A percentile compares a stretch with the other conserved stretches of the same genome.
These are phyloP conservation scores for Venturiaceae sp. DNA, from an alignment of 2,329 filamentous ascomycete species.

Conservation along the genomic window DNA sequence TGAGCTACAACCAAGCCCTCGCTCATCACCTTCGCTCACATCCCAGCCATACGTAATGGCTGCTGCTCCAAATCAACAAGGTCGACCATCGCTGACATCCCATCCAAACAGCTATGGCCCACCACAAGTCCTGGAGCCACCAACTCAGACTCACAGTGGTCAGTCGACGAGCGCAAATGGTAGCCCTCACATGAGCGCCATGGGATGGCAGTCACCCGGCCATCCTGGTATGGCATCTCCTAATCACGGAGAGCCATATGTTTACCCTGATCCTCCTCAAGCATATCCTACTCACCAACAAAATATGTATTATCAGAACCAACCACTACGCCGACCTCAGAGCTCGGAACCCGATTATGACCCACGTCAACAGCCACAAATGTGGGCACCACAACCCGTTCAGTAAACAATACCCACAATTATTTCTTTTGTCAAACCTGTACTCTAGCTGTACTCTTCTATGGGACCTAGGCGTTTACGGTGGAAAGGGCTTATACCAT, in stretches of 20 bases:
- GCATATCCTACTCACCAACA: constrained; percentile 50
- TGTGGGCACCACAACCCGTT: constrained; percentile 30
- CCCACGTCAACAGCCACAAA: constrained; percentile 27
- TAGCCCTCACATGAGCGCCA: constrained; percentile 74
- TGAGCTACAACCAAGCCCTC: constrained; percentile 63
- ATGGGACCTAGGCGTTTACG: constrained; percentile 20
- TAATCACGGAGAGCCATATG: constrained; percentile 61
- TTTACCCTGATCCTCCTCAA: constrained; percentile 60
- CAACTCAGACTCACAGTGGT: constrained; percentile 66
- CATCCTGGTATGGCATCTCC: constrained; percentile 66
- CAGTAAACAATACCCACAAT: constrained; percentile 19
- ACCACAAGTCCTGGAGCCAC: constrained; percentile 73
- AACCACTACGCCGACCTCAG: constrained; percentile 57
- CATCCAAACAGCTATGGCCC: constrained; percentile 78
- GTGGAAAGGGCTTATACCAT: constrained; percentile 28
- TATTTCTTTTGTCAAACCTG: constrained; percentile 14
- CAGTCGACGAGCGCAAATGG: constrained; percentile 65
- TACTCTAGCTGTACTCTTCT: constrained; percentile 12
- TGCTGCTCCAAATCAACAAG: constrained; percentile 30
- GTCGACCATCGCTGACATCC: constrained; percentile 60
- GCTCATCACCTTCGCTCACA: constrained; percentile 51
- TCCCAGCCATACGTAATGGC: constrained; percentile 55
- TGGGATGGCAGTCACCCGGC: constrained; percentile 80
- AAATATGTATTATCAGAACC: constrained; percentile 61
- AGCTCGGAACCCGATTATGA: constrained; percentile 55